These are phyloP conservation scores for Cyclostephanos invisitatus DNA, from an alignment of 108 stramenopile genomes.

Conservation along the genomic window DNA sequence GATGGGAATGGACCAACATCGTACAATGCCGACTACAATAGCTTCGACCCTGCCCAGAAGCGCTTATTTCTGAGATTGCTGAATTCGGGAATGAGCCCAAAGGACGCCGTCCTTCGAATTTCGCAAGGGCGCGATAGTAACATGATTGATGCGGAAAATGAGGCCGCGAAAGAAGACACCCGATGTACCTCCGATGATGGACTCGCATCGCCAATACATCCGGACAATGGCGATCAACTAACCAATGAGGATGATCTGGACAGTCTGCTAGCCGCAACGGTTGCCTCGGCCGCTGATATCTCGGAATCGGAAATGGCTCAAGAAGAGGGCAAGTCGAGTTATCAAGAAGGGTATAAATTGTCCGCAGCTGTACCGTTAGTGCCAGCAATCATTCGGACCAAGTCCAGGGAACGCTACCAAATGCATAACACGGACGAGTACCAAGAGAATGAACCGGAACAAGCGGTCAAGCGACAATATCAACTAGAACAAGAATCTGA, in stretches of 20 bases:
- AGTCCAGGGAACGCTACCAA: constrained; percentile 12
- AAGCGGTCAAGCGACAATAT: constrained; percentile 15
- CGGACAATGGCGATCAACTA: not conserved
- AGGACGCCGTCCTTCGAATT: constrained; percentile 30
- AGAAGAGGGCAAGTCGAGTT: constrained; percentile 16
- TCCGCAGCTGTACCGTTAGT: constrained; percentile 22
- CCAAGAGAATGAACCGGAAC: constrained; percentile 5
- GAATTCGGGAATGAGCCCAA: constrained; percentile 64
- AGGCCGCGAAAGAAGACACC: constrained; percentile 33
- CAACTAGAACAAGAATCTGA: not conserved
- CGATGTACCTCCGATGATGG: constrained; percentile 19
- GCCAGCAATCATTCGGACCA: constrained; percentile 34
- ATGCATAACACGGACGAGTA: constrained; percentile 6
- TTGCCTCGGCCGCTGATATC: not conserved
- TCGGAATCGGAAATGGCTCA: constrained; percentile 34
- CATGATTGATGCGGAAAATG: constrained; percentile 23
- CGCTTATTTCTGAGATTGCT: constrained; percentile 75
- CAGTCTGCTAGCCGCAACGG: not conserved
- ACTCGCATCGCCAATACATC: constrained; percentile 4
- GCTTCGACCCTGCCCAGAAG: constrained; percentile 67
- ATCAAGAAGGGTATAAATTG: constrained; percentile 9
- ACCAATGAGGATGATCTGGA: not conserved
- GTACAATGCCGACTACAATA: constrained; percentile 56
- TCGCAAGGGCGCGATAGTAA: constrained; percentile 16
- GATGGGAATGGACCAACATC: constrained; percentile 1